Base-by-base conservation (phyloP, 2,329 filamentous ascomycete species). In the Ilyonectria sp. region DNA sequence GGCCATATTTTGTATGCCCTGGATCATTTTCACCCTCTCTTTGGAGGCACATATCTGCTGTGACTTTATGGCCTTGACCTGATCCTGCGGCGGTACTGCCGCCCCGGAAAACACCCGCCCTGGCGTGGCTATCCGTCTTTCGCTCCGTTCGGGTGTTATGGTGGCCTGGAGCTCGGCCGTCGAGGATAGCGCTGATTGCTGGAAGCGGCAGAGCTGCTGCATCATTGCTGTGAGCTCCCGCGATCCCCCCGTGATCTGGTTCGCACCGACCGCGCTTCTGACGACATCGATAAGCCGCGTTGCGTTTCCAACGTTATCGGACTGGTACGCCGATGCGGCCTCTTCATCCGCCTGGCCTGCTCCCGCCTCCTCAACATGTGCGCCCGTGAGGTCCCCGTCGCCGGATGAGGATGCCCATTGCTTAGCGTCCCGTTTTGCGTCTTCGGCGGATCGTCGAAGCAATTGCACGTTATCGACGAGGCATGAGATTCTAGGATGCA, bases 1-100 rank as follows among this genome's bases (percentile, higher is more conserved):
- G 19, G 46, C 86, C 78, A 2, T 86, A 78, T n/a, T 54, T 54
- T 64, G 60, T 57, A 68, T 61, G 21, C 60, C 60, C 53, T 64
- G 65, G 29, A 68, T 68, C 56, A 64, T 61, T 43, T 29, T 60
- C 29, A 56, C 65, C 33, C 37, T 23, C 52, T 68, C 60, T 26
- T 43, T 63, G 6, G 65, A 68, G 15, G 52, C 52, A 53, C 52
- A 52, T 31, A 29, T 64, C 46, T 68, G 65, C 37, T 23, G 23
- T 23, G 23, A 23, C 23, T 23, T 23, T 23, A 23, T 23, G 23
- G 23, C 23, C 23, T 23, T 68, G 60, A 64, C 43, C 46, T 49
- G 35, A 21, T 55, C 40, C 50, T 54, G 50, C 35, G 9, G 29
- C 35, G 50, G 50, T 33, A 54, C 31, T 19, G 56, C 52, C 19